Evolutionary conservation across 1,284 basidiomycete species (phyloP).

Genomic region (Lignosus rhinocerotis): DNA sequence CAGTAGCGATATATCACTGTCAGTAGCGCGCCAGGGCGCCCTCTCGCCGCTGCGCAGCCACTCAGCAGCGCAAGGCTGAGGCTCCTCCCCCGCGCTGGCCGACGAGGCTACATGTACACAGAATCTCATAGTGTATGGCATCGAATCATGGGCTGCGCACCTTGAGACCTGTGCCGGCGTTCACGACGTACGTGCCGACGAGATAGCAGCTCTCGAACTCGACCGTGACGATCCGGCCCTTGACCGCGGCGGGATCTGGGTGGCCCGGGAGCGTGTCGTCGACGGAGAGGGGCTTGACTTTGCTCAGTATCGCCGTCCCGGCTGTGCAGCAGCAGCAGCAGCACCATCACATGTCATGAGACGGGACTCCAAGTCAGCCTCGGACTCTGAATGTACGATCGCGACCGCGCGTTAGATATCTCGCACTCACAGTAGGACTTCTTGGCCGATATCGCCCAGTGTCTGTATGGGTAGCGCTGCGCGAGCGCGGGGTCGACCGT

Average conservation of each 20-base stretch:
- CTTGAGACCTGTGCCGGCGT: slow-evolving; percentile 81
- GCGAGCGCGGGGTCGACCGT: slow-evolving; percentile 60
- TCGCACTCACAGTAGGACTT: slow-evolving; percentile 68
- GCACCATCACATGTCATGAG: background rate
- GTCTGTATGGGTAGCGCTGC: slow-evolving; percentile 63
- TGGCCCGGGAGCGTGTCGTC: slow-evolving; percentile 71
- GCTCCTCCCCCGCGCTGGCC: background rate
- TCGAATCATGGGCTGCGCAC: slow-evolving; percentile 36
- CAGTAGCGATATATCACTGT: background rate
- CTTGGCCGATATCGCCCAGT: slow-evolving; percentile 75
- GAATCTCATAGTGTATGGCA: background rate
- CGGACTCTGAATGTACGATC: background rate
- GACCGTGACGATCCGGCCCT: slow-evolving; percentile 78
- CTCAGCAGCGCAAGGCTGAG: background rate
- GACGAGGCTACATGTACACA: background rate
- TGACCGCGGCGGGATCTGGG: slow-evolving; percentile 60
- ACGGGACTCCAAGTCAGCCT: background rate
- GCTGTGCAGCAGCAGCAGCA: slow-evolving; percentile 43
- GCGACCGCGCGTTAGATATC: background rate
- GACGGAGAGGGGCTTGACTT: slow-evolving; percentile 71
- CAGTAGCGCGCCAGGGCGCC: background rate
- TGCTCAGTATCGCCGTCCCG: slow-evolving; percentile 82
- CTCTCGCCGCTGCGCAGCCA: background rate
- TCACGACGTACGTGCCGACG: slow-evolving; percentile 86
- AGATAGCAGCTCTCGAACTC: slow-evolving; percentile 77